These are phyloP conservation scores for Areca catechu DNA, from an alignment of 176 grass and related monocot species.

Conservation along the genomic window DNA sequence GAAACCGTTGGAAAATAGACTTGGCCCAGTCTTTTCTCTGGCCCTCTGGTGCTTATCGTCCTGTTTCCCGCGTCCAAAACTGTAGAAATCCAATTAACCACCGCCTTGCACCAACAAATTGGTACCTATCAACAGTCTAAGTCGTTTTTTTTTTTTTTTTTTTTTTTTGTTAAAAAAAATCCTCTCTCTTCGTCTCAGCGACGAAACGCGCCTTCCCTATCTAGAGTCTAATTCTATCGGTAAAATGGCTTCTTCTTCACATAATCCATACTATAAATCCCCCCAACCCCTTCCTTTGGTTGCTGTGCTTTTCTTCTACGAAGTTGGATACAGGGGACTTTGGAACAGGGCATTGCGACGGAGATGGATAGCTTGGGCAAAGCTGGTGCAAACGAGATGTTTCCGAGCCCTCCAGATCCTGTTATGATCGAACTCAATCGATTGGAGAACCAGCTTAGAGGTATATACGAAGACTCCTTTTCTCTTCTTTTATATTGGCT, in stretches of 20 bases:
- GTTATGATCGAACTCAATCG: slow-evolving; percentile 63
- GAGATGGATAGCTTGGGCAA: slow-evolving; percentile 75
- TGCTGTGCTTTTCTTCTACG: not conserved
- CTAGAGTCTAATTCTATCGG: slow-evolving; percentile 15
- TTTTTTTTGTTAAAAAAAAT: slow-evolving; percentile 20
- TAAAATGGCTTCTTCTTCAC: slow-evolving; percentile 34
- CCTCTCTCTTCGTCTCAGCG: too few species aligned
- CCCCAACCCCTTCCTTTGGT: slow-evolving; percentile 24
- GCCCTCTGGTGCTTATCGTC: too few species aligned
- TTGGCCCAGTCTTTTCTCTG: too few species aligned
- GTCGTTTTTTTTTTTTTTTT: not conserved
- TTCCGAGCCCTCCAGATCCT: slow-evolving; percentile 37
- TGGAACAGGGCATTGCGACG: not conserved
- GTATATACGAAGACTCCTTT: slow-evolving; percentile 20
- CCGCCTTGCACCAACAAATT: slow-evolving; percentile 9
- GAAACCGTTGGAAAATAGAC: too few species aligned
- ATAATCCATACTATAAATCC: slow-evolving; percentile 36
- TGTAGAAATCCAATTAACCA: not conserved
- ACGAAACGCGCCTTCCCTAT: not conserved
- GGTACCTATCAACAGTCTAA: not conserved
- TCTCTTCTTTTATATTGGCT: too few species aligned
- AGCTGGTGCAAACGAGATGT: slow-evolving; percentile 42
- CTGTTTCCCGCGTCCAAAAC: too few species aligned
- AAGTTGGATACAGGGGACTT: not conserved
- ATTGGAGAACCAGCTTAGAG: slow-evolving; percentile 67